A percentile compares a stretch with the other conserved stretches of the same genome.
These are phyloP conservation scores for Pichia sp. DNA, from an alignment of 1,139 yeast genomes.

Conservation along the genomic window DNA sequence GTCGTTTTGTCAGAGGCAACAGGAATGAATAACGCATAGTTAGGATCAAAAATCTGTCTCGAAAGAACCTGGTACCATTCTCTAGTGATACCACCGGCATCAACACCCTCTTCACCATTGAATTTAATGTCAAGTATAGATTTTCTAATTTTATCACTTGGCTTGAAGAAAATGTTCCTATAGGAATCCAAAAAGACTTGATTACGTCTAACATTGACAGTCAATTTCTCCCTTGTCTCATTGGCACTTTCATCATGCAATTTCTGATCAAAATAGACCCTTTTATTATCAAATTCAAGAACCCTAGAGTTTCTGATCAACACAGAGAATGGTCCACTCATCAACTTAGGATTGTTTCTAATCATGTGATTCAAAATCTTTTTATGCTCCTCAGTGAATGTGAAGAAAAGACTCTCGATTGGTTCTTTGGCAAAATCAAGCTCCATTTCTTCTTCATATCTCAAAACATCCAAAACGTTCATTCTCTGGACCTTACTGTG, in stretches of 20 bases:
- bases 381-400: constrained; percentile 87
- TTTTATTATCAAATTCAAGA: constrained; percentile 90
- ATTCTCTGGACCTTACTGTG: constrained; percentile 69
- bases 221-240: constrained; percentile 42
- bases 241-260: constrained; percentile 37
- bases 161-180: constrained; percentile 73
- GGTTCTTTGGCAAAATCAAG: constrained; percentile 70
- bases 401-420: constrained; percentile 70
- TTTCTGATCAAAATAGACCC: constrained; percentile 74
- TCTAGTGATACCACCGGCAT: constrained; percentile 96
- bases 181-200: constrained; percentile 91
- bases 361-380: constrained; percentile 90
- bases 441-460: constrained; percentile 54
- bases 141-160: constrained; percentile 66
- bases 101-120: constrained; percentile 93
- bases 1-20: constrained; percentile 91
- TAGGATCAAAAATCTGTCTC: constrained; percentile 94
- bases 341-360: constrained; percentile 80
- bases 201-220: constrained; percentile 73
- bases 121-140: constrained; percentile 74
- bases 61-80: constrained; percentile 97
- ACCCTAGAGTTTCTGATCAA: constrained; percentile 85
- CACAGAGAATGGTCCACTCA: constrained; percentile 96
- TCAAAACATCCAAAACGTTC: constrained; percentile 51
- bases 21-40: constrained; percentile 87